These are phyloP conservation scores for Ogataea pilisensis DNA, from an alignment of 805 yeast genomes.

Conservation along the genomic window DNA sequence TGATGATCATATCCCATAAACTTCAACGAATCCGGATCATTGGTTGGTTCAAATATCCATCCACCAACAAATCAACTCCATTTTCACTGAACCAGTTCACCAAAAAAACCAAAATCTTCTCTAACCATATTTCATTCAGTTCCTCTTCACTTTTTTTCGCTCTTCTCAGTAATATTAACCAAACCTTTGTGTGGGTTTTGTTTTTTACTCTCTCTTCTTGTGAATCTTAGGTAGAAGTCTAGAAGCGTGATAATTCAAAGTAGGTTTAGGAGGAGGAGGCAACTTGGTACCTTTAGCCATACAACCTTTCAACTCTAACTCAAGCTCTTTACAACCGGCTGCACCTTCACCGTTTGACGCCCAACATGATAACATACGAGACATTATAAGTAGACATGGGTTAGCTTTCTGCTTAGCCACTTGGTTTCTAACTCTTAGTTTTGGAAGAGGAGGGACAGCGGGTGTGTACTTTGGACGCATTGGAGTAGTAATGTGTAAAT, in stretches of 20 bases:
- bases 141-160: too few species aligned
- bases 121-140: too few species aligned
- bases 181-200: neutral
- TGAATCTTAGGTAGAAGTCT: conserved; percentile 54
- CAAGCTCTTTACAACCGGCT: conserved; percentile 58
- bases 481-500: too few species aligned
- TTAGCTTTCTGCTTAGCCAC: conserved; percentile 54
- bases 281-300: conserved; percentile 44
- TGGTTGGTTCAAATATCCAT: too few species aligned
- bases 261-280: conserved; percentile 37
- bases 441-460: conserved; percentile 65
- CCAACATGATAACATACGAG: conserved; percentile 89
- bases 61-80: too few species aligned
- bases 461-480: conserved; percentile 23
- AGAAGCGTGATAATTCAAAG: conserved; percentile 53
- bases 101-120: too few species aligned
- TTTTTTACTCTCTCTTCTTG: conserved; percentile 24
- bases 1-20: too few species aligned
- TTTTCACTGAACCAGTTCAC: too few species aligned
- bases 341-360: conserved; percentile 81
- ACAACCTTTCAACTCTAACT: conserved; percentile 68
- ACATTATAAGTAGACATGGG: conserved; percentile 77
- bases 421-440: conserved; percentile 66
- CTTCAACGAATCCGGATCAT: too few species aligned
- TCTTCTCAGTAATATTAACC: too few species aligned